These are phyloP conservation scores for Hypoxylon subgilvum DNA, from an alignment of 495 filamentous ascomycete species.

Conservation along the genomic window DNA sequence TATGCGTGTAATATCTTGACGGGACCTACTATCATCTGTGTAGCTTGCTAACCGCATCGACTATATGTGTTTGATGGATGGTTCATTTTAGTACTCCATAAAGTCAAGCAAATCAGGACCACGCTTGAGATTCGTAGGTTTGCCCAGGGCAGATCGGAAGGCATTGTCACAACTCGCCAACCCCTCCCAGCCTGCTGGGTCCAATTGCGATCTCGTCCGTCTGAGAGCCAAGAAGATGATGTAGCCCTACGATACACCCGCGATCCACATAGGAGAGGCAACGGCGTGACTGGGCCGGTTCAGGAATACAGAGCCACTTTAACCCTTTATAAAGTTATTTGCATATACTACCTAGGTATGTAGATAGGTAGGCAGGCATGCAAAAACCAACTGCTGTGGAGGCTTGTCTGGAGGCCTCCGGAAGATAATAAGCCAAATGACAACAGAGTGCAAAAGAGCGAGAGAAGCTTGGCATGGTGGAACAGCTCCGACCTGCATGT, in stretches of 20 bases:
- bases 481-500: conserved; percentile 24
- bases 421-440: conserved; percentile 13
- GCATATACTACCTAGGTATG: conserved; percentile 1
- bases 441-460: conserved; percentile 6
- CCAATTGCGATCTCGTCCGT: conserved; percentile 32
- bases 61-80: too few species aligned
- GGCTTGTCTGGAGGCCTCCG: conserved; percentile 30
- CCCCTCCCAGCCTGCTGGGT: conserved; percentile 35
- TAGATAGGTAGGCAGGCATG: not conserved
- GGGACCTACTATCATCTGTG: too few species aligned
- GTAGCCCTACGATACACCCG: conserved; percentile 27
- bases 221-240: conserved; percentile 29
- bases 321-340: conserved; percentile 20
- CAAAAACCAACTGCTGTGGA: conserved; percentile 14
- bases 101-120: conserved; percentile 1
- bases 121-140: conserved; percentile 8
- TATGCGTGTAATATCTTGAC: too few species aligned
- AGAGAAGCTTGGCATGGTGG: conserved; percentile 26
- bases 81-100: too few species aligned
- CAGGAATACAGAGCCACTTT: conserved; percentile 8
- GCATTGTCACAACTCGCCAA: conserved; percentile 22
- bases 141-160: conserved; percentile 17
- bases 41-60: too few species aligned
- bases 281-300: conserved; percentile 13
- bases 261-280: conserved; percentile 19